Percentiles rank a stretch among this genome's conserved stretches.
These are phyloP conservation scores for Aphanomyces invadans DNA, from an alignment of 352 stramenopile genomes.

Conservation along the genomic window DNA sequence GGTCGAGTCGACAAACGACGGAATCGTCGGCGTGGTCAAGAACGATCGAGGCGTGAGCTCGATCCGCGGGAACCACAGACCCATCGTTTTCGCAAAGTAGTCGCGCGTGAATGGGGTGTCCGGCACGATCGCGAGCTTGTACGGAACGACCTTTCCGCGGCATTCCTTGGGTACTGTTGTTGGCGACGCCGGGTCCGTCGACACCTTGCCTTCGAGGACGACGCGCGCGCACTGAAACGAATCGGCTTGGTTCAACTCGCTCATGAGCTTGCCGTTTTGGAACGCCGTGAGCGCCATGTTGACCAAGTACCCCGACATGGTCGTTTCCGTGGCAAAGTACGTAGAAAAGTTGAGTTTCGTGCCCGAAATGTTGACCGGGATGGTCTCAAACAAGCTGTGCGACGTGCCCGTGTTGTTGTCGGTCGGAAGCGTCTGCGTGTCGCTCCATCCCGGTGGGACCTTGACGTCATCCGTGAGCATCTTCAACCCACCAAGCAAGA, in stretches of 20 bases:
- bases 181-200: slow-evolving; percentile 31
- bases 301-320: slow-evolving; percentile 44
- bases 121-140: slow-evolving; percentile 46
- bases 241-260: slow-evolving; percentile 18
- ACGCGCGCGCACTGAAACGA: slow-evolving; percentile 30
- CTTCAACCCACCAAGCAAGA: slow-evolving; percentile 50
- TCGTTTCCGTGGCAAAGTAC: slow-evolving; percentile 44
- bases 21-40: slow-evolving; percentile 30
- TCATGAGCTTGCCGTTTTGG: slow-evolving; percentile 28
- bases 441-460: slow-evolving; percentile 56
- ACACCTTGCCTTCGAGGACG: slow-evolving; percentile 35
- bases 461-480: slow-evolving; percentile 40
- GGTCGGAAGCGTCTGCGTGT: slow-evolving; percentile 8
- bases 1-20: slow-evolving; percentile 49
- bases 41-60: slow-evolving; percentile 25
- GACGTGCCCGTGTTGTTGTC: slow-evolving; percentile 24
- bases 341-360: slow-evolving; percentile 13
- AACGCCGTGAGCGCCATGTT: slow-evolving; percentile 34
- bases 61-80: slow-evolving; percentile 45
- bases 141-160: slow-evolving; percentile 31
- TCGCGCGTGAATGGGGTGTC: slow-evolving; percentile 50
- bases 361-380: background rate
- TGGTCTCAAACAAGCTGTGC: slow-evolving; percentile 26
- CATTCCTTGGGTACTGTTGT: slow-evolving; percentile 35
- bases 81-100: slow-evolving; percentile 53